Base-by-base conservation (phyloP, 257 asterid species). In the Solanum sparsipilum region DNA sequence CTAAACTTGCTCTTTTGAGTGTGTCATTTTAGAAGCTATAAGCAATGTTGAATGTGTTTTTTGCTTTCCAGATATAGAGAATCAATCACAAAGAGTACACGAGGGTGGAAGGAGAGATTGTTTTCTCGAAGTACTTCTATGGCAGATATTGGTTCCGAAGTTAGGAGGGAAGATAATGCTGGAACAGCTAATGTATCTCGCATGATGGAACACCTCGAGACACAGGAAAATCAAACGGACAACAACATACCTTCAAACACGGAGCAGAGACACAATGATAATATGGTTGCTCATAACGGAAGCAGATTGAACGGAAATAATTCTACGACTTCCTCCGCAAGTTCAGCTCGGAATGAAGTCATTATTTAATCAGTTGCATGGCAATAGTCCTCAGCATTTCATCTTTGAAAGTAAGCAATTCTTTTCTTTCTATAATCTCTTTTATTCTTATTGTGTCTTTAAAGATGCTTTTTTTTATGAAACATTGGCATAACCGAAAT, bases 61-160 rank as follows among this genome's bases (percentile, higher is more conserved):
- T 48, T 88, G 48, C 83, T 36, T 8, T 86, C 72, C 70, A 97
- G 99, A 90, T 97, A 97, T 92, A 95, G 94, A 92, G 99, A 97
- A 86, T 92, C 98, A 4, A 92, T 97, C 89, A 88, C 98, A 13
- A 95, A 93, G 94, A 93, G 92, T 86, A 96, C 98, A 15, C 93
- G 90, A 92, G 99, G 95, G 86, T 95, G 95, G 98, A 97, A 94
- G 91, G 99, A 97, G 88, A 96, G 92, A 93, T 89, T 96, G 87
- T 96, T 97, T 90, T 92, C 98, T 78, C 94, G 97, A 74, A 96
- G 92, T 93, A 82, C 93, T 79, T 94, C 98, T 36, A 91, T 96
- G 95, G 90, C 96, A 81, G 98, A 95, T 86, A 93, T 95, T 68
- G 93, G 98, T 82, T 91, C 94, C 63, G 46, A 72, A 18, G 98